Evolutionary conservation across 2,329 filamentous ascomycete genomes (phyloP), one percentile per base, ranked within the genome.

Genomic region (Chrysosporium queenslandicum): DNA sequence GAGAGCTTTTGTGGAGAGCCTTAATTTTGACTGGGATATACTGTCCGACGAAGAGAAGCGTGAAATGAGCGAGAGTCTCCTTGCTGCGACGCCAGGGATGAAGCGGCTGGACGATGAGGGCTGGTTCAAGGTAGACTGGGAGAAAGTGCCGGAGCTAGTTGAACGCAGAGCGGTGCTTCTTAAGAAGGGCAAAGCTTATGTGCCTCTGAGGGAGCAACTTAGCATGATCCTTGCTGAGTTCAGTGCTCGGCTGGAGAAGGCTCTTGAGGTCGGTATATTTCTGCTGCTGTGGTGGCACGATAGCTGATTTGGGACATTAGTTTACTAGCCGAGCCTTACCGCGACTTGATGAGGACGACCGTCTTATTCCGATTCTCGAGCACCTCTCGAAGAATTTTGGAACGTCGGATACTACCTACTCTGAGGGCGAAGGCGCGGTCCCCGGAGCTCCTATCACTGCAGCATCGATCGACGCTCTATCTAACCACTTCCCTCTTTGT

Each of bases 81-180:
- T 76, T 0, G 79, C 80, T 30, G 76, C 77, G 4, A 80, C 77
- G 2, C 70, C 70, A 6, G 72, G 74, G 4, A 61, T 76, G 45
- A 68, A 66, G 37, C 66, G 68, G 50, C 56, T 75, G 4, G 88
- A 95, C 14, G 87, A 95, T 39, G 87, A 92, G 61, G 82, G 75
- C 23, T 98, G 88, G 85, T 94, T 94, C 76, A 97, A 96, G 71
- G 88, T 97, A 1, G 88, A 96, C 63, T 98, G 91, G 89, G 86
- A 89, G 65, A 80, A 83, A 30, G 92, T 98, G 1, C 88, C 91
- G 0, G 91, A 97, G 56, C 72, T 98, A 34, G 83, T 98, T 0
- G 90, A 96, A 69, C 72, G 78, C 46, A 77, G 91, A 47, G 78
- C 79, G 49, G 87, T 94, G 1, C 82, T 92, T 52, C 58, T 97